A percentile compares a stretch with the other conserved stretches of the same genome.
These are phyloP conservation scores for Agastache rugosa DNA, from an alignment of 257 asterid species.

Conservation along the genomic window DNA sequence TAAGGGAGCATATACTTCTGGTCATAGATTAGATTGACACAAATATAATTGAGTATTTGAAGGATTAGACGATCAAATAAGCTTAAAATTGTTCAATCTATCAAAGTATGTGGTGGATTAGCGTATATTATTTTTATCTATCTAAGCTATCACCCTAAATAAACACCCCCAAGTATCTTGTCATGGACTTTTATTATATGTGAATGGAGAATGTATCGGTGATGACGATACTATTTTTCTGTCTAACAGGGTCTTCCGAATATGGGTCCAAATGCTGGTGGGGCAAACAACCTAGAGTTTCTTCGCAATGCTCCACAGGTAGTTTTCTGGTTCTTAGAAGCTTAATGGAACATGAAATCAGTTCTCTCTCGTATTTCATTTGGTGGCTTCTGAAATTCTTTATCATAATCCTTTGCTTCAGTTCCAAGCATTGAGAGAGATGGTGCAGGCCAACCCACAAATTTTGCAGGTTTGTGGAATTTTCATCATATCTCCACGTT, in stretches of 20 bases:
- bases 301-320: conserved; percentile 84
- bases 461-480: conserved; percentile 51
- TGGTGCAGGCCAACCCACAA: conserved; percentile 92
- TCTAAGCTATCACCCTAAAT: too few species aligned
- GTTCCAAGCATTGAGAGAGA: conserved; percentile 82
- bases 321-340: conserved; percentile 1
- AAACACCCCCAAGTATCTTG: background rate
- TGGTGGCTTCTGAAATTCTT: background rate
- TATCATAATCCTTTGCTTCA: conserved; percentile 44
- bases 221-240: too few species aligned
- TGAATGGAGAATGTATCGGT: too few species aligned
- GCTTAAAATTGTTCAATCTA: too few species aligned
- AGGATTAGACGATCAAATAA: too few species aligned
- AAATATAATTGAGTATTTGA: too few species aligned
- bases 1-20: too few species aligned
- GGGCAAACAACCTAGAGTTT: conserved; percentile 72
- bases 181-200: background rate
- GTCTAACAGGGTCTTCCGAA: conserved; percentile 62
- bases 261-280: conserved; percentile 40
- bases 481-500: background rate
- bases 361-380: background rate
- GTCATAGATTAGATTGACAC: too few species aligned
- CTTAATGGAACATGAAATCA: too few species aligned
- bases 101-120: too few species aligned
- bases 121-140: too few species aligned